A percentile compares a stretch with the other conserved stretches of the same genome.
These are phyloP conservation scores for Pythium pyrilobum DNA, from an alignment of 352 stramenopile genomes.

Conservation along the genomic window DNA sequence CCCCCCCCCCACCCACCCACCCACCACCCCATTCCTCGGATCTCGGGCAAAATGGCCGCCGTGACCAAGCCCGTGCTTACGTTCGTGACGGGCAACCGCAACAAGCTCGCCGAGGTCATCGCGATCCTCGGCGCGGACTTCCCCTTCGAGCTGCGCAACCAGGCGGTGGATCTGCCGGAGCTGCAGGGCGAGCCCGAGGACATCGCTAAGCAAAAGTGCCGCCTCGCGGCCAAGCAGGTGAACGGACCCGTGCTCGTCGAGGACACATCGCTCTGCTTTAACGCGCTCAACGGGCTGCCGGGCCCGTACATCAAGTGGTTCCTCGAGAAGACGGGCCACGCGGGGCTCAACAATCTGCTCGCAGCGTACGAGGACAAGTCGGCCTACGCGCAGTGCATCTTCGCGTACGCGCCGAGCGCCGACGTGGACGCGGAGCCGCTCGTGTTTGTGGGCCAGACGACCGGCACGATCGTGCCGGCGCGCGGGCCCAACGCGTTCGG, in stretches of 20 bases:
- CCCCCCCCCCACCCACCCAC: not conserved
- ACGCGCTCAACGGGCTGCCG: slow-evolving; percentile 91
- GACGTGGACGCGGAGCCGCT: slow-evolving; percentile 57
- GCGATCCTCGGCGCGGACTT: slow-evolving; percentile 84
- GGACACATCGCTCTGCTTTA: slow-evolving; percentile 97
- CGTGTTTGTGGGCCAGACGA: slow-evolving; percentile 92
- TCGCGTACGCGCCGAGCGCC: slow-evolving; percentile 81
- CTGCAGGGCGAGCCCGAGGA: slow-evolving; percentile 95
- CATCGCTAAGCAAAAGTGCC: slow-evolving; percentile 94
- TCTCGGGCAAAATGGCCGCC: slow-evolving; percentile 5
- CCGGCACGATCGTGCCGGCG: slow-evolving; percentile 91
- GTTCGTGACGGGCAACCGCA: slow-evolving; percentile 85
- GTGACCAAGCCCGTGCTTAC: slow-evolving; percentile 41
- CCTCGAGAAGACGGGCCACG: slow-evolving; percentile 93
- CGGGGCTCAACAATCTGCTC: slow-evolving; percentile 93
- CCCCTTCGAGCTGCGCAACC: slow-evolving; percentile 89
- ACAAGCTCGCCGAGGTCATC: slow-evolving; percentile 80
- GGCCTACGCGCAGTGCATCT: slow-evolving; percentile 96
- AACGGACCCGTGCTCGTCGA: slow-evolving; percentile 92
- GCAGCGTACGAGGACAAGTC: slow-evolving; percentile 93
- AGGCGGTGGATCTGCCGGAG: slow-evolving; percentile 95
- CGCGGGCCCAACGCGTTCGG: slow-evolving; percentile 83
- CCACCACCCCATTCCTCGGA: no score
- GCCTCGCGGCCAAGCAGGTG: slow-evolving; percentile 81
- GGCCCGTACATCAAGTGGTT: slow-evolving; percentile 99